A percentile compares a stretch with the other conserved stretches of the same genome.
phyloP scores from a whole-genome alignment of 345 rosid genomes.

The Citrus sp. region DNA sequence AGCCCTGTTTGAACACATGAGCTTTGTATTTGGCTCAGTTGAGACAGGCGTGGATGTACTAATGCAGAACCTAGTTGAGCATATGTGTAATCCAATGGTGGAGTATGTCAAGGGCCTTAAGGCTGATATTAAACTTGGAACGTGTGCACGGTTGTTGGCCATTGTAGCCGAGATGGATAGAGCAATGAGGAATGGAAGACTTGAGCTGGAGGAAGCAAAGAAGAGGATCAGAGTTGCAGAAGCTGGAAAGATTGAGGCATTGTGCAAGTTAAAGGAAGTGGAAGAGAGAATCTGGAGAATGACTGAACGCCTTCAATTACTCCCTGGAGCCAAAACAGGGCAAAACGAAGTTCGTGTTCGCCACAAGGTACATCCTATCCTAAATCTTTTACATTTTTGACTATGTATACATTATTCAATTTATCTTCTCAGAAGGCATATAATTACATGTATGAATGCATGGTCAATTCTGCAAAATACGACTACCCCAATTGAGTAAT shows the following conservation, averaged over 20 bases:
- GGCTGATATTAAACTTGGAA: conserved; percentile 49
- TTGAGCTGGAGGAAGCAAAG: conserved; percentile 48
- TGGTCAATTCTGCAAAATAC: not conserved
- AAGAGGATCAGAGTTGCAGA: conserved; percentile 44
- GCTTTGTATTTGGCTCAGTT: conserved; percentile 37
- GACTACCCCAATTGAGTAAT: not conserved
- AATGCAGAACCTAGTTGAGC: conserved; percentile 39
- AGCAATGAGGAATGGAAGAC: conserved; percentile 31
- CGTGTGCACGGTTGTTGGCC: conserved; percentile 36
- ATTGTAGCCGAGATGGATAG: conserved; percentile 49
- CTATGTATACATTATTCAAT: not conserved
- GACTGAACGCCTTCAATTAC: conserved; percentile 25
- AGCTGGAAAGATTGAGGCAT: conserved; percentile 37
- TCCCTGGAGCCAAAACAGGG: conserved; percentile 22
- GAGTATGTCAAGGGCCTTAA: conserved; percentile 42
- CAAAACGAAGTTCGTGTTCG: conserved; percentile 1
- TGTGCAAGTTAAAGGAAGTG: conserved; percentile 36
- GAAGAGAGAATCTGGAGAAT: conserved; percentile 39
- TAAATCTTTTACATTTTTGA: not conserved
- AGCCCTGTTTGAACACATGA: conserved; percentile 33
- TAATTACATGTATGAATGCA: not conserved
- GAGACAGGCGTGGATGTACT: conserved; percentile 46
- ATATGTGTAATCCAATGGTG: conserved; percentile 59
- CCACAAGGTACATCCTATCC: conserved; percentile 15
- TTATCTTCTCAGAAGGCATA: no score